Base-by-base conservation (phyloP, 345 rosid genomes). In the Eucalyptus curtisii region DNA sequence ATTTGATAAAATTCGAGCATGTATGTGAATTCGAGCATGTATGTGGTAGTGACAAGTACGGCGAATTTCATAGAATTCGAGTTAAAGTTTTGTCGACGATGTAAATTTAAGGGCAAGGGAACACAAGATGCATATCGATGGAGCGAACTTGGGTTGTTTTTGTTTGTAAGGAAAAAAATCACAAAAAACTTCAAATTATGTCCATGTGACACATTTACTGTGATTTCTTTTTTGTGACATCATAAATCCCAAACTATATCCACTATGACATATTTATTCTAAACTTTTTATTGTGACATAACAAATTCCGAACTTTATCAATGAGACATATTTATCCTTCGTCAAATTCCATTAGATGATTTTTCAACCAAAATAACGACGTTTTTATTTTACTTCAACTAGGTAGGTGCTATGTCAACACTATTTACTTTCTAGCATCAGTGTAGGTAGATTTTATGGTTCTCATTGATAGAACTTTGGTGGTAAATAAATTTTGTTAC, bases 191-290 rank as follows among this genome's bases (percentile, higher is more conserved):
- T 55, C 3, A 24, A 55, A 10, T 25, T 24, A 24, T 25, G 6
- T 25, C 6, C 6, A 55, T 4, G 30, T 55, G 3, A 55, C 6
- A 55, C 1, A 22, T 55, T 55, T 24, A 22, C 0, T 0, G 5
- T 55, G 30, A 55, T 9, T 10, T 22, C 24, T 55, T 55, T 55
- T 22, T 4, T 4, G 3, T 8, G 3, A 10, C 0, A 24, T 55
- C 6, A 55, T 55, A 2, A 2, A 24, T 25, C 13, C 1, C 27
- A 55, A 55, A 55, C 0, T 55, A 6, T 55, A 55, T 4, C 7
- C 6, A 55, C 13, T 24, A 4, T 55, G 6, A 55, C 1, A 10
- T 4, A 55, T 55, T 24, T 55, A 55, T 1, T 55, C 3, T 24
- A 55, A 19, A 2, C 0, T 10, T 24, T 55, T 55, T 55, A 0